Evolutionary conservation across 148 eudicot species (phyloP).

Genomic region (Fagopyrum tataricum): DNA sequence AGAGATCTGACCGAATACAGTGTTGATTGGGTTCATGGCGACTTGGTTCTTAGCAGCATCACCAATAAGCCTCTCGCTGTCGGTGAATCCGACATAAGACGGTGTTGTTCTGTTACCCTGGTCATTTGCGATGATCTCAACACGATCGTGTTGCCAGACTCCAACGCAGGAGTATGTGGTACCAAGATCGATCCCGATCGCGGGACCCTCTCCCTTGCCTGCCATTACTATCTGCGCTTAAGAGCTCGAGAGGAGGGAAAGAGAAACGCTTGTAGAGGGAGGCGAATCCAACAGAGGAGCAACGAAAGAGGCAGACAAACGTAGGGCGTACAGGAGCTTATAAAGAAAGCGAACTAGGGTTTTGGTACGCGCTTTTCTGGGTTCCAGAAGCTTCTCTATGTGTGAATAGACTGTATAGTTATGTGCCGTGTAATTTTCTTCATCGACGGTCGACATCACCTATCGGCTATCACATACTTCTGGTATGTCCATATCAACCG

Average conservation of each 20-base stretch:
- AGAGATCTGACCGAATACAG: conserved; percentile 12
- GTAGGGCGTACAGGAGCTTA: background rate
- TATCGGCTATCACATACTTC: background rate
- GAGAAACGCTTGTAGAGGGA: background rate
- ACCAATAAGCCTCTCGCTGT: conserved; percentile 13
- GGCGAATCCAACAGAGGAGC: background rate
- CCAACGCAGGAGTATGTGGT: conserved; percentile 15
- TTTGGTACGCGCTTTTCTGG: background rate
- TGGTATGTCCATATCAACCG: background rate
- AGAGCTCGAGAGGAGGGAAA: background rate
- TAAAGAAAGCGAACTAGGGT: background rate
- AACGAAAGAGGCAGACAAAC: conserved; percentile 1
- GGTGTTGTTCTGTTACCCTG: conserved; percentile 15
- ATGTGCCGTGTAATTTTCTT: background rate
- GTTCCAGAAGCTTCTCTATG: background rate
- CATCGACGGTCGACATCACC: background rate
- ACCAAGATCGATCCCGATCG: conserved; percentile 13
- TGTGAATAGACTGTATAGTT: background rate
- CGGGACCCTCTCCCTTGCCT: conserved; percentile 15
- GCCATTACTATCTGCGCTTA: conserved; percentile 1
- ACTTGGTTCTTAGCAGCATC: conserved; percentile 16
- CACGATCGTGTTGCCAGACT: conserved; percentile 15
- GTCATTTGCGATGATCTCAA: conserved; percentile 15
- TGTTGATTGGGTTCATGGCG: conserved; percentile 16
- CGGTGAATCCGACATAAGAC: conserved; percentile 13